Base-by-base conservation (phyloP, 2,329 filamentous ascomycete genomes). In the Whalleya microplaca region DNA sequence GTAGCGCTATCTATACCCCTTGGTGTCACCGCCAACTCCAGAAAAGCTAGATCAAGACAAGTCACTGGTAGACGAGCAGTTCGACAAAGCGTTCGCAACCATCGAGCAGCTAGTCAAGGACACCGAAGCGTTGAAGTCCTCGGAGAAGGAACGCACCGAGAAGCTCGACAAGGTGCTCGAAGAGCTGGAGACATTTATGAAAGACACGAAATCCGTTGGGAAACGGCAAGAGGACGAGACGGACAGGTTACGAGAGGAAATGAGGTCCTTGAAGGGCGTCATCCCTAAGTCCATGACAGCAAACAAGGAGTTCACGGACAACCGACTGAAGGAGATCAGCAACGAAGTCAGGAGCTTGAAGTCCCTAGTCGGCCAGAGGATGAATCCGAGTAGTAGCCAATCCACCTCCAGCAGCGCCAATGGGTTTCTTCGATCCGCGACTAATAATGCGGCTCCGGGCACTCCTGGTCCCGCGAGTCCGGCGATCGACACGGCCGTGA, bases 1-100 rank as follows among this genome's bases (percentile, higher is more conserved):
- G 84, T 66, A 96, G 86, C 91, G 95, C 69, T 99, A 99, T 69
- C 87, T 99, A 55, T 85, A 90, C 62, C 95, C 95, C 42, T 80
- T 99, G 23, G 92, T 99, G 58, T 89, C 93, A 12, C 96, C 95
- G 3, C 95, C 95, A 1, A 99, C 95, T 1, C 91, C 92, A 9
- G 92, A 96, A 54, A 92, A 96, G 70, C 81, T 99, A 9, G 92
- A 97, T 70, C 89, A 96, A 72, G 95, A 99, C 73, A 99, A 99
- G 76, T 86, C 91, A 60, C 85, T 86, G 41, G 93, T 99, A 55
- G 93, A 98, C 72, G 92, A 93, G 62, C 90, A 94, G 56, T 99
- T 99, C 74, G 90, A 95, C 66, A 91, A 90, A 68, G 92, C 94
- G 2, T 99, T 99, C 72, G 81, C 88, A 18, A 83, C 98, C 14